These are phyloP conservation scores for Lactarius pseudohatsudake DNA, from an alignment of 768 basidiomycete genomes.

Conservation along the genomic window DNA sequence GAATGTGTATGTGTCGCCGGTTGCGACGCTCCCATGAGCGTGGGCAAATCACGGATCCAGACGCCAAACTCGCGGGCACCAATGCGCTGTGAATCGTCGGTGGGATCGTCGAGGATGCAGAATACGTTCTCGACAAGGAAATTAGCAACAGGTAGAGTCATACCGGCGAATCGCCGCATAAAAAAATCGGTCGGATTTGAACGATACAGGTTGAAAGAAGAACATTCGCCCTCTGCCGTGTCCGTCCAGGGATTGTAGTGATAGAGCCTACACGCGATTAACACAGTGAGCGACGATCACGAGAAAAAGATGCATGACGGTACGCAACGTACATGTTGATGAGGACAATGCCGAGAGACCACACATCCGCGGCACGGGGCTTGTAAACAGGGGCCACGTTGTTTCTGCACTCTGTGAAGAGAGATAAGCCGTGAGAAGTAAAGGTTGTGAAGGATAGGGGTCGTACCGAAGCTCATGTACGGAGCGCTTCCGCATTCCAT, in stretches of 20 bases:
- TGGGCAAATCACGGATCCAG: conserved; percentile 84
- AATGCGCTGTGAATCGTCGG: conserved; percentile 61
- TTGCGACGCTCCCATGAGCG: conserved; percentile 53
- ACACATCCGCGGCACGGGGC: conserved; percentile 95
- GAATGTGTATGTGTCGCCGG: conserved; percentile 44
- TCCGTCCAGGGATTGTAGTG: conserved; percentile 99
- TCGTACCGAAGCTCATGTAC: conserved; percentile 94
- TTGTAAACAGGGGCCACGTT: conserved; percentile 93
- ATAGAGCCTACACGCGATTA: conserved; percentile 65
- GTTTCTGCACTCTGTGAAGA: conserved; percentile 85
- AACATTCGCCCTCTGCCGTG: conserved; percentile 75
- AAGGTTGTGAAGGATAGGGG: conserved; percentile 20
- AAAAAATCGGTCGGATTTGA: conserved; percentile 82
- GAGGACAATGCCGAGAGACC: conserved; percentile 98
- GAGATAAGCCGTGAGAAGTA: conserved; percentile 26
- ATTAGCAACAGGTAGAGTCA: conserved; percentile 83
- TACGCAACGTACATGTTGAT: conserved; percentile 81
- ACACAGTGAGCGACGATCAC: conserved; percentile 22
- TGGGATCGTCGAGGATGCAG: conserved; percentile 66
- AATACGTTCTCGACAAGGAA: conserved; percentile 86
- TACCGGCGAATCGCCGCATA: conserved; percentile 85
- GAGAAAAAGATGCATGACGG: background rate
- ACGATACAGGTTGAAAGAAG: conserved; percentile 80
- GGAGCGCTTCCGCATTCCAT: conserved; percentile 99
- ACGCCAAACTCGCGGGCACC: conserved; percentile 80